Evolutionary conservation across 1,284 basidiomycete species (phyloP).

Genomic region (Xerocomus nothofagi): DNA sequence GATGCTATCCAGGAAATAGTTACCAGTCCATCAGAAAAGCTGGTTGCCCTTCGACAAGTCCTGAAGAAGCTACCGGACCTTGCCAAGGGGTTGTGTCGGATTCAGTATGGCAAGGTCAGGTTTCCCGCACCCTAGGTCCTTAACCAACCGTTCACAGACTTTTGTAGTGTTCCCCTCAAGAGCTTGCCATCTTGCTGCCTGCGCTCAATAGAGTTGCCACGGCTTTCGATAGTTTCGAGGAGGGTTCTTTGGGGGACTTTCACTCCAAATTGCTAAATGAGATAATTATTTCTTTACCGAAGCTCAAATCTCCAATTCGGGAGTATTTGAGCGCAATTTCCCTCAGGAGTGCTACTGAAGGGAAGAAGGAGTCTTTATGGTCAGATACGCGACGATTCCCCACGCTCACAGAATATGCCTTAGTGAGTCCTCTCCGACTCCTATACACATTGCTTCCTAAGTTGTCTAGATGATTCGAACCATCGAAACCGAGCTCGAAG

Average conservation of each 20-base stretch:
- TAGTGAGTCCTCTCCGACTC: slow-evolving; percentile 31
- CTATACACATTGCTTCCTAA: slow-evolving; percentile 1
- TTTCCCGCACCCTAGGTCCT: not conserved
- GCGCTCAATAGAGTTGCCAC: slow-evolving; percentile 74
- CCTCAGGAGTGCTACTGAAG: slow-evolving; percentile 65
- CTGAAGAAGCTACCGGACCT: slow-evolving; percentile 85
- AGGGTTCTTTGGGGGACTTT: slow-evolving; percentile 53
- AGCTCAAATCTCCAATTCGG: slow-evolving; percentile 56
- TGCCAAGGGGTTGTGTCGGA: slow-evolving; percentile 82
- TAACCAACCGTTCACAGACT: not conserved
- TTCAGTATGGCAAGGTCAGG: slow-evolving; percentile 86
- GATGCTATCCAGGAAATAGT: slow-evolving; percentile 86
- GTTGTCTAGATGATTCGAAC: slow-evolving; percentile 52
- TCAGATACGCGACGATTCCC: slow-evolving; percentile 70
- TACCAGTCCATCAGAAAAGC: slow-evolving; percentile 52
- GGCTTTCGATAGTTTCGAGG: slow-evolving; percentile 57
- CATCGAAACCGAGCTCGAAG: slow-evolving; percentile 70
- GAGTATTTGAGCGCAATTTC: slow-evolving; percentile 62
- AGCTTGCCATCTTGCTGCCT: slow-evolving; percentile 76
- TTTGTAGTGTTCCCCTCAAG: slow-evolving; percentile 76
- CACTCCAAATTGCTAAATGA: slow-evolving; percentile 68
- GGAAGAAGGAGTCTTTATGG: slow-evolving; percentile 77
- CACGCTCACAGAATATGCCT: slow-evolving; percentile 50
- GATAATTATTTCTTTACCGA: slow-evolving; percentile 70
- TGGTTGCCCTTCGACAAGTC: slow-evolving; percentile 66